Evolutionary conservation across 1,284 basidiomycete species (phyloP), one percentile per base, ranked within the genome.

Genomic region (Ceratobasidium sp.): DNA sequence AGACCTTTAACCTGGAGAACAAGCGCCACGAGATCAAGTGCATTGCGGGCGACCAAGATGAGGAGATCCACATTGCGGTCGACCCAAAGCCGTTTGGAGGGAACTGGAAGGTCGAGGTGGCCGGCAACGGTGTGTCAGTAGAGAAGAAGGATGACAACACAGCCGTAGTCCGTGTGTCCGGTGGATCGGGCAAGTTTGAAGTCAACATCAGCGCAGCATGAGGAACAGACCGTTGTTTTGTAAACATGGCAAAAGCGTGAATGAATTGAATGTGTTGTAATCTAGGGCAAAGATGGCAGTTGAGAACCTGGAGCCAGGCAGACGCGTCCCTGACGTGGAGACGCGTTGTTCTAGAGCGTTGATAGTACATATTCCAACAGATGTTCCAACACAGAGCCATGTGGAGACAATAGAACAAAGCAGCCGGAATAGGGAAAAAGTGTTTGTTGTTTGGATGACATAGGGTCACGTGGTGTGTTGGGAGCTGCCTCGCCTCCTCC

Each of bases 401-500:
- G 45, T 46, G 30, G 18, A 64, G 28, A 52, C 41, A 50, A 16
- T 16, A 50, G 10, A 52, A 62, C 28, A 64, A 36, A 36, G 30
- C n/a, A 52, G 26, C 34, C 28, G 12, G 21, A 50, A 50, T 18
- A 21, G 61, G 61, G 28, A 50, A 36, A 36, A 52, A n/a, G 36
- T 59, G 57, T 59, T 36, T 39, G 39, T 52, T 64, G 36, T 34
- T 39, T 34, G 26, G 50, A 67, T 67, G 48, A 55, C 34, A 43
- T 59, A 41, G 57, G 48, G 64, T 67, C 64, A 67, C 64, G 64
- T 67, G 64, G 26, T 23, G 28, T 64, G 61, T 64, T 64, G 52
- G 41, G 18, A 52, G 62, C 41, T 67, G 64, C 64, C 64, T 67
- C 64, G 50, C 50, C 50, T 48, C 30, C 26, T 32, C 64, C 64